phyloP scores from a whole-genome alignment of 2,329 filamentous ascomycete genomes.

The Podosphaera xanthii region DNA sequence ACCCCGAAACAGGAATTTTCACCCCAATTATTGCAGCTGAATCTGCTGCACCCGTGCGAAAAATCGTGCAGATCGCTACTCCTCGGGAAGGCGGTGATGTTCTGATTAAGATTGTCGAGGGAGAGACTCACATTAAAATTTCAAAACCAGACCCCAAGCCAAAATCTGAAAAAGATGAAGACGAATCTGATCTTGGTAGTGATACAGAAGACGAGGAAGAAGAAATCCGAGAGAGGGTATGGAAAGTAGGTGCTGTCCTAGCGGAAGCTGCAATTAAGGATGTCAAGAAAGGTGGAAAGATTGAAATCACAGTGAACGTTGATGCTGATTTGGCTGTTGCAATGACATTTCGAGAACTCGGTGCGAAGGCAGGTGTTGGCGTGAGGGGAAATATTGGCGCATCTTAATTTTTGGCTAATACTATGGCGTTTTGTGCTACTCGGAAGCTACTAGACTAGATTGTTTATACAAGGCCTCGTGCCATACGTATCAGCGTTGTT shows the following conservation, averaged over 20 bases:
- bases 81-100: slow-evolving; percentile 72
- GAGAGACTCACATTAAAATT: slow-evolving; percentile 75
- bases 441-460: too few relatives aligned
- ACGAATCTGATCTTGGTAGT: slow-evolving; percentile 28
- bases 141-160: slow-evolving; percentile 65
- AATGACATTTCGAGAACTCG: slow-evolving; percentile 65
- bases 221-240: slow-evolving; percentile 72
- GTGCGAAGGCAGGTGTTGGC: slow-evolving; percentile 20
- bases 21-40: slow-evolving; percentile 61
- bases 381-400: slow-evolving; percentile 12
- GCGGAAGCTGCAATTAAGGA: slow-evolving; percentile 69
- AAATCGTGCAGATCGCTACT: slow-evolving; percentile 54
- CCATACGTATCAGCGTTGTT: too few relatives aligned
- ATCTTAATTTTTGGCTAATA: slow-evolving; percentile 7
- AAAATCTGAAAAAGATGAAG: slow-evolving; percentile 36
- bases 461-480: too few relatives aligned
- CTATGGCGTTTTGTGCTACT: too few relatives aligned
- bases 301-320: slow-evolving; percentile 86
- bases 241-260: slow-evolving; percentile 65
- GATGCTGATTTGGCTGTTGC: slow-evolving; percentile 57
- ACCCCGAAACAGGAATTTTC: slow-evolving; percentile 45
- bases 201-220: slow-evolving; percentile 57
- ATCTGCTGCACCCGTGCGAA: slow-evolving; percentile 73
- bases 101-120: slow-evolving; percentile 72
- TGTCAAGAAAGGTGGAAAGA: slow-evolving; percentile 70